These are phyloP conservation scores for Aspergillus alliaceus DNA, from an alignment of 2,329 filamentous ascomycete species.

Conservation along the genomic window DNA sequence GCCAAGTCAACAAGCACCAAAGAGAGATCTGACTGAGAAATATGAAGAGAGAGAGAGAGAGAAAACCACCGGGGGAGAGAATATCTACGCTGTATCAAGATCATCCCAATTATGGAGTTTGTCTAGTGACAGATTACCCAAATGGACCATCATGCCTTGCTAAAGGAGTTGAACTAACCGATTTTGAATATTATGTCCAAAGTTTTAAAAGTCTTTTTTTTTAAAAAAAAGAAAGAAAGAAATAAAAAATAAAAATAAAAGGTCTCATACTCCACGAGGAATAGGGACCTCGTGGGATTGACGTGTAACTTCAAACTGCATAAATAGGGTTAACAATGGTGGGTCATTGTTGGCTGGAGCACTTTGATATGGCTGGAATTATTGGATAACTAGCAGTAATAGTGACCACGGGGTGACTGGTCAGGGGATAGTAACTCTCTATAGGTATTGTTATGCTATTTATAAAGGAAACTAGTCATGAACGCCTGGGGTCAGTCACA, in stretches of 20 bases:
- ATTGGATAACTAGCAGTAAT: not conserved
- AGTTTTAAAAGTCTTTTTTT: too few species aligned
- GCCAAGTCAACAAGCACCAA: not conserved
- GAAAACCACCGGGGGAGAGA: not conserved
- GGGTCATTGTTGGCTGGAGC: not conserved
- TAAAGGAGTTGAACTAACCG: not conserved
- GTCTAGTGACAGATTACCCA: not conserved
- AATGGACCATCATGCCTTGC: not conserved
- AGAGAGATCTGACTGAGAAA: too few species aligned
- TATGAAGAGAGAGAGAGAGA: not conserved
- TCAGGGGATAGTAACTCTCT: not conserved
- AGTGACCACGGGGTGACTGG: not conserved
- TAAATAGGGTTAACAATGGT: not conserved
- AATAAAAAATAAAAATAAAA: too few species aligned
- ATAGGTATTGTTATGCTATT: not conserved
- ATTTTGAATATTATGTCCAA: not conserved
- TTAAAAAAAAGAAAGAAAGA: too few species aligned
- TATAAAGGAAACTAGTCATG: conserved; percentile 2
- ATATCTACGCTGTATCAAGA: not conserved
- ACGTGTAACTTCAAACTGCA: not conserved
- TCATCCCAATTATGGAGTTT: not conserved
- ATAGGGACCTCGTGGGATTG: not conserved
- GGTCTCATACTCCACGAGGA: not conserved
- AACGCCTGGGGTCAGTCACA: not conserved
- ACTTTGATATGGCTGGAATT: not conserved